These are phyloP conservation scores for Tympanopsis confertula DNA, from an alignment of 2,329 filamentous ascomycete species.

Conservation along the genomic window DNA sequence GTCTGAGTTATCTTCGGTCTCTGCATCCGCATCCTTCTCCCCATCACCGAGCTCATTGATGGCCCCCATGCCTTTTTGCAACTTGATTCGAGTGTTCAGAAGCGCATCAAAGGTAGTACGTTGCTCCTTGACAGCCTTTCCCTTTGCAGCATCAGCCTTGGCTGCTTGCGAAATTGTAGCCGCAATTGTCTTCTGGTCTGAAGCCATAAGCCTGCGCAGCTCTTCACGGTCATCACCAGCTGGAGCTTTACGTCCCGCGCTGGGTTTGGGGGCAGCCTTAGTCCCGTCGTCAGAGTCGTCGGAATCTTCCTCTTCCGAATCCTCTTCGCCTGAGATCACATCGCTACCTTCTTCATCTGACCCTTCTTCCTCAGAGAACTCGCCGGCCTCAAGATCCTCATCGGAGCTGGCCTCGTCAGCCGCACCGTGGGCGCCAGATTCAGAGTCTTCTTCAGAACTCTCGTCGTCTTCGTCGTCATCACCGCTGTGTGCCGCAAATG, in stretches of 20 bases:
- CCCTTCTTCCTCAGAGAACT: background rate
- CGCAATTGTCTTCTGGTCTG: constrained; percentile 52
- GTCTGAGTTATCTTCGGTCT: too few species aligned
- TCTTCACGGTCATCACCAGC: background rate
- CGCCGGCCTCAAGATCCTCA: background rate
- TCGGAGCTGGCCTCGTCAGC: background rate
- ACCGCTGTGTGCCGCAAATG: constrained; percentile 10
- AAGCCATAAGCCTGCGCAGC: background rate
- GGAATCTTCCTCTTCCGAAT: constrained; percentile 19
- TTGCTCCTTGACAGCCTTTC: constrained; percentile 74
- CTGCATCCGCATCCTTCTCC: constrained; percentile 20
- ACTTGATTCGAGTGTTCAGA: constrained; percentile 77
- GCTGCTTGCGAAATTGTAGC: constrained; percentile 51
- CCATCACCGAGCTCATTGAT: constrained; percentile 59
- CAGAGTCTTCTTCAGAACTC: constrained; percentile 29
- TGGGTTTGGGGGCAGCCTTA: too few species aligned
- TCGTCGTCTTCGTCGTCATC: constrained; percentile 9
- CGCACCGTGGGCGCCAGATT: constrained; percentile 15
- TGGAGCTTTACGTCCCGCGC: too few species aligned
- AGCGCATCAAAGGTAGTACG: constrained; percentile 77
- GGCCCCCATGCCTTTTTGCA: constrained; percentile 81
- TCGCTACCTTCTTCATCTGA: constrained; percentile 18
- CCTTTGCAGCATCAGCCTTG: constrained; percentile 72
- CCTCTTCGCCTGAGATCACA: constrained; percentile 18
- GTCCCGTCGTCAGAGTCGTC: constrained; percentile 12